Conservation (phyloP, 345 rosid genomes). For the Euphorbia lathyris region DNA sequence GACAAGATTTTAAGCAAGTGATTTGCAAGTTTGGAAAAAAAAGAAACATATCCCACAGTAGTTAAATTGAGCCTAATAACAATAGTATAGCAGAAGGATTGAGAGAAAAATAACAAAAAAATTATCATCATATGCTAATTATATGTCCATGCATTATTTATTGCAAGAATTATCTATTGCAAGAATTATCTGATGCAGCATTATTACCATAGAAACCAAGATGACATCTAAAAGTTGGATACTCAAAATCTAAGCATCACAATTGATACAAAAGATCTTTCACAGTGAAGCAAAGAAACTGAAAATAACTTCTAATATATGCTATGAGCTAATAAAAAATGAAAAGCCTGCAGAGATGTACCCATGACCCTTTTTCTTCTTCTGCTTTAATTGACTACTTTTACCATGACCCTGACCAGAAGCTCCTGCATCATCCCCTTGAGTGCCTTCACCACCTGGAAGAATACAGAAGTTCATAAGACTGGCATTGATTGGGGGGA, state of each 20-base stretch:
- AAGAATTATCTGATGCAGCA: background rate
- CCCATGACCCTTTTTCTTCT: constrained; percentile 83
- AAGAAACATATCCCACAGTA: background rate
- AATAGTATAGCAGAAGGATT: background rate
- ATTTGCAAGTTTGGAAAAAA: background rate
- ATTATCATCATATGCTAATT: background rate
- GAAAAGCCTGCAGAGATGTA: constrained; percentile 31
- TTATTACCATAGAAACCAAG: background rate
- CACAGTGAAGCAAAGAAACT: background rate
- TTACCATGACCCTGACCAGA: constrained; percentile 34
- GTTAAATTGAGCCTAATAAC: background rate
- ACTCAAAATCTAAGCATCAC: background rate
- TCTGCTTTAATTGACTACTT: constrained; percentile 57
- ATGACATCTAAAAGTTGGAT: constrained; percentile 13
- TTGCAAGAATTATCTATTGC: too few species aligned
- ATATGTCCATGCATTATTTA: background rate
- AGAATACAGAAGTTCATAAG: background rate
- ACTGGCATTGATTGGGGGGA: background rate
- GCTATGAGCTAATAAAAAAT: background rate
- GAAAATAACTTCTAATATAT: background rate
- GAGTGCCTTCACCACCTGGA: constrained; percentile 23
- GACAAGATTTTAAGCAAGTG: background rate
- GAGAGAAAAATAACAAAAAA: background rate
- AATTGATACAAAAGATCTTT: background rate
- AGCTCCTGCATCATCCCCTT: constrained; percentile 19